Base-by-base conservation (phyloP, 139 green algal species). In the Edaphochlamys debaryana region DNA sequence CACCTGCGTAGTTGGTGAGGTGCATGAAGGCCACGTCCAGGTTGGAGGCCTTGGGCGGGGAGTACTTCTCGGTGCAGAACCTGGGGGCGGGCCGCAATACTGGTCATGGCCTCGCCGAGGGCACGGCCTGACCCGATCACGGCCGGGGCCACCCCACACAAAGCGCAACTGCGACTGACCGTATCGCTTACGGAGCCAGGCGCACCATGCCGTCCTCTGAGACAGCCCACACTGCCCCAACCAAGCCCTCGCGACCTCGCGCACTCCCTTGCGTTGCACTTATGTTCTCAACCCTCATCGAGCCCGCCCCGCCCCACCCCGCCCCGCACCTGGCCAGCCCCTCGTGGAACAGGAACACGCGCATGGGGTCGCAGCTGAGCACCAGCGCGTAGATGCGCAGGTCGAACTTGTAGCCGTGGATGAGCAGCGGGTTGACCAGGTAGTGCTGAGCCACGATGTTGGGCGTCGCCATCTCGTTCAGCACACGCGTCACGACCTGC, bases 401-500 rank as follows among this genome's bases (percentile, higher is more conserved):
- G 80, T 96, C 94, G 84, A 95, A 97, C 89, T 97, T 97, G 85
- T 86, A 88, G 48, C 92, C 94, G 77, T 83, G 77, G 11, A 83
- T 58, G 34, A 83, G 92, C 60, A 95, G 84, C 4, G 94, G 94
- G 37, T 83, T 79, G 8, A 78, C 40, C 11, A 96, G 74, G 84
- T 96, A 95, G n/a, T 89, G 79, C 72, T 92, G 91, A 13, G 90
- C 92, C 30, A 96, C 92, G n/a, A 90, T 45, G 64, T 89, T 89
- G 62, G 72, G 84, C 48, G 73, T 79, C 34, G 79, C 86, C 82
- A 92, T 89, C 68, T 92, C 89, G 36, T 40, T 64, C 37, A 87
- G 66, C 41, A 72, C 60, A n/a, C 75, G 60, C 0, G 60, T 32
- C 13, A 81, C 67, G 22, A 75, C 75, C 75, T 82, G 75, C n/a